A percentile compares a stretch with the other conserved stretches of the same genome.
phyloP scores from a whole-genome alignment of 148 eudicot genomes.

The Nepenthes gracilis region DNA sequence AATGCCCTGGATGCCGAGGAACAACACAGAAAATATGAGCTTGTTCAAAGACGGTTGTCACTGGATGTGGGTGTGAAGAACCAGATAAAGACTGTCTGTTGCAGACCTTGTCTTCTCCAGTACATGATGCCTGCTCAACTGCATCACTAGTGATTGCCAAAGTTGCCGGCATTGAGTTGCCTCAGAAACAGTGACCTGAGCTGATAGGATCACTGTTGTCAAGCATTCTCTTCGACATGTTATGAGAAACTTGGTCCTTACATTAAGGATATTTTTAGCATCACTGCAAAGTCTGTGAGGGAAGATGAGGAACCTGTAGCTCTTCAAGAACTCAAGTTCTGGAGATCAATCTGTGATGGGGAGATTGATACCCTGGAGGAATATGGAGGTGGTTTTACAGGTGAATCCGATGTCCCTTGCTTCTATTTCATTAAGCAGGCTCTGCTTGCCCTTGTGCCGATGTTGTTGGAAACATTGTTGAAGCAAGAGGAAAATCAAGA shows the following conservation, averaged over 20 bases:
- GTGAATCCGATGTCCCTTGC: conserved; percentile 1
- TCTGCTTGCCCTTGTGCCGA: conserved; percentile 74
- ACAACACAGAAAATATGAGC: conserved; percentile 83
- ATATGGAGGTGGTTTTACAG: conserved; percentile 10
- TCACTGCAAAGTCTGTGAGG: background rate
- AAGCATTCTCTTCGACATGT: conserved; percentile 19
- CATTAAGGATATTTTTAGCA: background rate
- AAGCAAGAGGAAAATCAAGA: conserved; percentile 12
- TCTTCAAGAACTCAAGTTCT: conserved; percentile 10
- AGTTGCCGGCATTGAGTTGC: conserved; percentile 59
- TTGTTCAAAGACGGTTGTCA: conserved; percentile 78
- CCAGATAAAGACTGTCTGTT: conserved; percentile 79
- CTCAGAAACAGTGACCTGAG: conserved; percentile 73
- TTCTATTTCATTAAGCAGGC: conserved; percentile 8
- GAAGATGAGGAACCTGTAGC: conserved; percentile 69
- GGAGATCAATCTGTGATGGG: conserved; percentile 5
- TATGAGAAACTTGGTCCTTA: conserved; percentile 1
- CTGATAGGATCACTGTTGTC: conserved; percentile 57
- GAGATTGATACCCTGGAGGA: background rate
- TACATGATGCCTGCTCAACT: conserved; percentile 76
- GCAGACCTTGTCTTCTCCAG: conserved; percentile 72
- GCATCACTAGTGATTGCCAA: conserved; percentile 64
- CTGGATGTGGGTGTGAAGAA: conserved; percentile 63
- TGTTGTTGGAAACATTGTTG: conserved; percentile 8
- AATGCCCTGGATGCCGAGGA: conserved; percentile 97